Conservation (phyloP, 345 rosid species). For the Hirschfeldia incana region DNA sequence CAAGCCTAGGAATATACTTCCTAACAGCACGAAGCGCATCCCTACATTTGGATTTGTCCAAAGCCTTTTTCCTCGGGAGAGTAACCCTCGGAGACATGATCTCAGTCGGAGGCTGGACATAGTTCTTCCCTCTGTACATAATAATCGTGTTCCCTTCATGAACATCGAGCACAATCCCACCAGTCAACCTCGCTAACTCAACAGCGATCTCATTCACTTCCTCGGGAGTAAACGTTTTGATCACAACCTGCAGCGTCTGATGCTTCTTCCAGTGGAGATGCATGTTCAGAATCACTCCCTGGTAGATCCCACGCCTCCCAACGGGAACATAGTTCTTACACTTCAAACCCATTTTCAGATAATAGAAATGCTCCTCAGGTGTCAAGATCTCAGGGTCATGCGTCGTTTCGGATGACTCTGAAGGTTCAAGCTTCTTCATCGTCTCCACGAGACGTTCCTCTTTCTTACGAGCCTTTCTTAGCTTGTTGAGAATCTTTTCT, state of each 20-base stretch:
- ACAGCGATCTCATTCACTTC: conserved; percentile 90
- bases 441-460: conserved; percentile 72
- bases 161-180: conserved; percentile 88
- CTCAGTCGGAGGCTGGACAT: conserved; percentile 91
- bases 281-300: conserved; percentile 96
- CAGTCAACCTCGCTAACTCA: conserved; percentile 76
- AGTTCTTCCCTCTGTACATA: conserved; percentile 96
- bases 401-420: conserved; percentile 60
- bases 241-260: conserved; percentile 81
- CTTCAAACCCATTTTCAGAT: conserved; percentile 86
- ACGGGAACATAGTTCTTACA: conserved; percentile 95
- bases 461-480: conserved; percentile 81
- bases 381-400: conserved; percentile 96
- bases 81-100: conserved; percentile 93
- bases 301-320: conserved; percentile 89
- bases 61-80: conserved; percentile 82
- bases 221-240: conserved; percentile 79
- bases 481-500: conserved; percentile 75
- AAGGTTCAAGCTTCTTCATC: conserved; percentile 77
- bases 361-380: conserved; percentile 91
- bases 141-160: conserved; percentile 79
- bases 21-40: conserved; percentile 81
- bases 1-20: conserved; percentile 73
- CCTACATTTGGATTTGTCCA: conserved; percentile 85
- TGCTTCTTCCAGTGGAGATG: conserved; percentile 99